Conservation (phyloP, 2,329 filamentous ascomycete genomes). For the Fusarium guadeloupense region DNA sequence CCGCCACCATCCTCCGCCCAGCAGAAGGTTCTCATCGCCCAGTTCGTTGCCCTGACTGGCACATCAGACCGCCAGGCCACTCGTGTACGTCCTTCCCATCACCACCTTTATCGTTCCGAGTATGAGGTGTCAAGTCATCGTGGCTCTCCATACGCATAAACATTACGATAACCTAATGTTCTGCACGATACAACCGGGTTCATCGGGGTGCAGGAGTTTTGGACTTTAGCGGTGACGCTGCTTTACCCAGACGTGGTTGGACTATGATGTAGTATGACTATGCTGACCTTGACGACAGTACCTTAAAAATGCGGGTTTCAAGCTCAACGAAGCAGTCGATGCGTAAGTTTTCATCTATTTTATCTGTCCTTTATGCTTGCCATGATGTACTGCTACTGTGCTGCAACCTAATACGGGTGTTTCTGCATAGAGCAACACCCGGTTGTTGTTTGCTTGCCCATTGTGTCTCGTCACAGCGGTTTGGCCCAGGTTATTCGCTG, state of each 20-base stretch:
- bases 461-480: conserved; percentile 17
- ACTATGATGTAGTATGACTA: conserved; percentile 17
- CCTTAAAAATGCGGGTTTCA: conserved; percentile 59
- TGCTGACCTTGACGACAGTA: conserved; percentile 51
- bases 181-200: conserved; percentile 8
- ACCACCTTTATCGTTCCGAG: neutral
- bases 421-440: conserved; percentile 17
- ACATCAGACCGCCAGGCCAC: conserved; percentile 55
- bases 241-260: conserved; percentile 25
- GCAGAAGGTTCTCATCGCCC: conserved; percentile 52
- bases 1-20: conserved; percentile 50
- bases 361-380: conserved; percentile 16
- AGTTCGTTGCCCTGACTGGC: conserved; percentile 57
- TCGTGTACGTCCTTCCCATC: conserved; percentile 51
- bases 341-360: conserved; percentile 58
- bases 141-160: conserved; percentile 1
- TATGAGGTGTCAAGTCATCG: conserved; percentile 3
- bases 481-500: conserved; percentile 44
- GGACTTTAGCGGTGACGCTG: conserved; percentile 33
- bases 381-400: conserved; percentile 9
- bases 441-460: conserved; percentile 10
- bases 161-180: conserved; percentile 20
- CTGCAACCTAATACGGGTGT: conserved; percentile 17
- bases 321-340: conserved; percentile 64
- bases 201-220: conserved; percentile 14